Evolutionary conservation across 805 yeast species (phyloP).

Genomic region (Starmerella vaccinii): DNA sequence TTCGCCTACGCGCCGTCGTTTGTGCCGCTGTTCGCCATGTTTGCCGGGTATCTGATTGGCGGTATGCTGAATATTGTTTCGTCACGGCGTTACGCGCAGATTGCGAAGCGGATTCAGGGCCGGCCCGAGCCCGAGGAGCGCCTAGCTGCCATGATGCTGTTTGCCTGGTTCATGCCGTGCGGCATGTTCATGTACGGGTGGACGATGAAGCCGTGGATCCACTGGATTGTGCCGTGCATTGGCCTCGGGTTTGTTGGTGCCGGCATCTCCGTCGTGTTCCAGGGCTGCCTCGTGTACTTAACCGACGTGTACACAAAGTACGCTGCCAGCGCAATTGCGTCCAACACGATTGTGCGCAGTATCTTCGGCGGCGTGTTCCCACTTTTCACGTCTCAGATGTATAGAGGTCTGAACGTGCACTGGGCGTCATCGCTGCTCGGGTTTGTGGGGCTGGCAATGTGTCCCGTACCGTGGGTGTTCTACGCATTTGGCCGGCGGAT

Average conservation of each 20-base stretch:
- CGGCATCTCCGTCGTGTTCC: conserved; percentile 48
- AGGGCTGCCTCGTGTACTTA: conserved; percentile 50
- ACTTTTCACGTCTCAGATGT: conserved; percentile 53
- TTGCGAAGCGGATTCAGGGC: conserved; percentile 30
- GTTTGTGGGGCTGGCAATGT: conserved; percentile 37
- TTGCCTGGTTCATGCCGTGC: conserved; percentile 52
- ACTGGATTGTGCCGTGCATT: conserved; percentile 50
- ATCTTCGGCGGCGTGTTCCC: conserved; percentile 53
- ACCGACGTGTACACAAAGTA: conserved; percentile 49
- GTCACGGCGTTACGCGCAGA: conserved; percentile 31
- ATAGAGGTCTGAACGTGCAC: conserved; percentile 37
- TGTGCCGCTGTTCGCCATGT: conserved; percentile 31
- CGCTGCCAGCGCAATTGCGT: conserved; percentile 57
- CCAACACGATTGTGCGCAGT: conserved; percentile 49
- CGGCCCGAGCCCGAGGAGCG: conserved; percentile 67
- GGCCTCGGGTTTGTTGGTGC: conserved; percentile 44
- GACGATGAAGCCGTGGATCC: conserved; percentile 59
- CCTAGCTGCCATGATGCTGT: conserved; percentile 65
- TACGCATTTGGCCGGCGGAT: conserved; percentile 37
- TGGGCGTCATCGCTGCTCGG: conserved; percentile 49
- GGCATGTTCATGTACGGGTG: conserved; percentile 84
- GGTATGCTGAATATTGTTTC: conserved; percentile 30
- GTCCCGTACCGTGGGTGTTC: conserved; percentile 44
- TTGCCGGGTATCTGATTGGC: conserved; percentile 30
- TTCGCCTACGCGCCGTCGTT: conserved; percentile 30